Base-by-base conservation (phyloP, 805 yeast species). In the Saturnispora quitensis region DNA sequence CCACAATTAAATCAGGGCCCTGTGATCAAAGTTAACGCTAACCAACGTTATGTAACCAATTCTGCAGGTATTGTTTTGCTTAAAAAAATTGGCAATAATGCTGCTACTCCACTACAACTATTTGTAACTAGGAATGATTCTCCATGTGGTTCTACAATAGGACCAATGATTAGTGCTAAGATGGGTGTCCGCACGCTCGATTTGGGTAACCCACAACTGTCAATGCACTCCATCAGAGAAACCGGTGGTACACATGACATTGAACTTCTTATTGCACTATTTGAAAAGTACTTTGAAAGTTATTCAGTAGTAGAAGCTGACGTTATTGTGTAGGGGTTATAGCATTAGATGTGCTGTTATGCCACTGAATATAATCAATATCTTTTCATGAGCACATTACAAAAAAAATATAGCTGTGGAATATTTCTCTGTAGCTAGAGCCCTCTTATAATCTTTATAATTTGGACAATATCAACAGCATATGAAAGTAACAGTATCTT, bases 141-240 rank as follows among this genome's bases (percentile, higher is more conserved):
- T 2, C 88, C 97, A 3, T 91, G 98, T 69, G 99, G 99, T 3
- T 84, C 95, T 1, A 91, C 99, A 1, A 91, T 91, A 62, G 99
- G 98, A 1, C 98, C 98, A 20, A 86, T 90, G 67, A 72, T 91
- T 53, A 84, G 96, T 35, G 83, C 95, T 3, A 85, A 85, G 58
- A 75, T 89, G 38, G 98, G 98, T 50, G 76, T 90, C 48, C 77
- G 93, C 63, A 87, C 96, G 3, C 68, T 90, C 55, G 98, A 90
- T 67, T 68, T 90, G 50, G 98, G 98, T 53, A 88, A 87, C 61
- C 95, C 97, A 1, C 93, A 89, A 62, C 72, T 90, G 60, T 82
- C 93, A 53, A 90, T 90, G 98, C 98, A 90, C 63, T 85, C 95
- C 1, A 83, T 88, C 55, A 78, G 97, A 66, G 98, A 90, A 67